Percentiles rank a stretch among this genome's conserved stretches.
Conservation (phyloP, 1,139 yeast species). For the Suhomyces panamericanus region DNA sequence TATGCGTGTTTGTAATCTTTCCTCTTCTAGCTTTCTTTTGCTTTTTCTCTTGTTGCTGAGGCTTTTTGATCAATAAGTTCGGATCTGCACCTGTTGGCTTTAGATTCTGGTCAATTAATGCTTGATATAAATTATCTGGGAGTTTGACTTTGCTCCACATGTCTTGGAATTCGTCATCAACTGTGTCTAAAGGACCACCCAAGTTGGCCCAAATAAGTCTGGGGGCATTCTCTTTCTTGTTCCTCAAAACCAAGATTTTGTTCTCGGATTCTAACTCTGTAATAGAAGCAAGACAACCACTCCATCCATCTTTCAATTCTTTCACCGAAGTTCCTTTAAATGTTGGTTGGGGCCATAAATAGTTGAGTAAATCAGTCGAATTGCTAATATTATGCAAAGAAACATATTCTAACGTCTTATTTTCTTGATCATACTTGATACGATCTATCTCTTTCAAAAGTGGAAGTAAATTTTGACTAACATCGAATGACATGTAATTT, state of each 20-base stretch:
- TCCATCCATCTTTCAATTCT: conserved; percentile 95
- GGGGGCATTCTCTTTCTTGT: conserved; percentile 91
- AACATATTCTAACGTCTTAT: conserved; percentile 75
- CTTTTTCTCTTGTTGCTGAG: conserved; percentile 64
- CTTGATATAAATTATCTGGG: conserved; percentile 81
- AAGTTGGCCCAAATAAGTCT: conserved; percentile 88
- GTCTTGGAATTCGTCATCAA: conserved; percentile 79
- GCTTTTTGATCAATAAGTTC: conserved; percentile 71
- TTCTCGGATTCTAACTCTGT: conserved; percentile 73
- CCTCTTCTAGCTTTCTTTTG: conserved; percentile 92
- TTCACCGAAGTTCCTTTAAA: conserved; percentile 87
- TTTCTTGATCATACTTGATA: conserved; percentile 60
- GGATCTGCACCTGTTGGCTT: conserved; percentile 98
- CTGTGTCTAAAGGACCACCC: conserved; percentile 69
- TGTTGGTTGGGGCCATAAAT: conserved; percentile 77
- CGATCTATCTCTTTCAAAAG: conserved; percentile 74
- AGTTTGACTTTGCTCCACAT: conserved; percentile 80
- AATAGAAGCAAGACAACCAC: conserved; percentile 80
- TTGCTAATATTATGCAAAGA: conserved; percentile 86
- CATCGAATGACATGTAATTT: conserved; percentile 53
- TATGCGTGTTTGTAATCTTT: conserved; percentile 91
- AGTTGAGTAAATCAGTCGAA: conserved; percentile 72
- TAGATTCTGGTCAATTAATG: conserved; percentile 77
- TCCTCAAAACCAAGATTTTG: conserved; percentile 77
- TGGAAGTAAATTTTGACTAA: conserved; percentile 57